A percentile compares a stretch with the other conserved stretches of the same genome.
These are phyloP conservation scores for Geosmithia flava DNA, from an alignment of 2,329 filamentous ascomycete species.

Conservation along the genomic window DNA sequence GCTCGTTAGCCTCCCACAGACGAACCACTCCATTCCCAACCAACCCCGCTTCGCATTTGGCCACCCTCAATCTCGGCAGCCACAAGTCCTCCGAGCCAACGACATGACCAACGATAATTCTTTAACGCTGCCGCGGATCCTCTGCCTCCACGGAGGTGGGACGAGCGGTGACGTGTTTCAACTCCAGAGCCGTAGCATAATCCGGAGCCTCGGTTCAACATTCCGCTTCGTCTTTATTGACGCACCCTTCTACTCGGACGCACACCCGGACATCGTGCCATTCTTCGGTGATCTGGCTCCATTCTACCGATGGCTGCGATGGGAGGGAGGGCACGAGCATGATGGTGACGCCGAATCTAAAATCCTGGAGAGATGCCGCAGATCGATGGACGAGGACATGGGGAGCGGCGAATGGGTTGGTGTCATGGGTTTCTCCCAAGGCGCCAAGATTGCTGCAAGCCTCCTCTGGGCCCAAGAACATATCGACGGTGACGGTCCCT, in stretches of 20 bases:
- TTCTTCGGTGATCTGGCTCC: constrained; percentile 57
- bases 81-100: no score
- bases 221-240: constrained; percentile 66
- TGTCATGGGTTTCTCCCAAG: constrained; percentile 55
- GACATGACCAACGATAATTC: background rate
- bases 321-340: constrained; percentile 44
- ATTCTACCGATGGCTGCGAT: constrained; percentile 51
- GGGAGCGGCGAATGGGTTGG: constrained; percentile 46
- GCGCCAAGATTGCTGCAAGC: constrained; percentile 48
- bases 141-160: constrained; percentile 73
- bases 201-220: constrained; percentile 30
- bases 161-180: constrained; percentile 60
- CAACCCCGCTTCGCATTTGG: no score
- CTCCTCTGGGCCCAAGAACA: constrained; percentile 51
- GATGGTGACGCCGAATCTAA: constrained; percentile 24
- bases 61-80: no score
- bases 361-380: constrained; percentile 23
- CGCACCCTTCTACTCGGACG: constrained; percentile 49
- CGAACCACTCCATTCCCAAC: no score
- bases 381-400: constrained; percentile 40
- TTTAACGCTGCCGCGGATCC: constrained; percentile 44
- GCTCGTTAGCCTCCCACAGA: no score
- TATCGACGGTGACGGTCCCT: constrained; percentile 21
- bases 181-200: constrained; percentile 48
- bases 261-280: constrained; percentile 48